Base-by-base conservation (phyloP, 768 basidiomycete genomes). In the Mycena kentingensis region DNA sequence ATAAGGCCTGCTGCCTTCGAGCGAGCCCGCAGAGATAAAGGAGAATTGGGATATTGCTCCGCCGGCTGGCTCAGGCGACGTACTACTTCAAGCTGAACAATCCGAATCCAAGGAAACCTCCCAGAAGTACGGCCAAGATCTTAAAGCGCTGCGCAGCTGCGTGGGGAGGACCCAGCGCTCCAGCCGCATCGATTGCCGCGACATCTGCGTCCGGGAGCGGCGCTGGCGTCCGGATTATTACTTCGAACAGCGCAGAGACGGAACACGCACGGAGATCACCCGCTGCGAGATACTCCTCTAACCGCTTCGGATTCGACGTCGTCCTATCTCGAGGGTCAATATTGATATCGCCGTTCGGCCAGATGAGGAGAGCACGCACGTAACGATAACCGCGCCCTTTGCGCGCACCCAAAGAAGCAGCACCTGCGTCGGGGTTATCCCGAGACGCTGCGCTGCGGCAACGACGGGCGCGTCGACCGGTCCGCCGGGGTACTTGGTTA, bases 331-430 rank as follows among this genome's bases (percentile, higher is more conserved):
- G 4, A 41, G n/a, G 27, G 49, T 63, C 28, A 26, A 50, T 4
- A 11, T 10, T 21, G 19, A 21, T 18, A 15, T 12, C 8, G 16
- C 4, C 38, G 28, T 12, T 15, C 21, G 18, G 27, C 35, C 10
- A n/a, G 37, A 32, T 46, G 19, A 28, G 13, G 11, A 24, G 19
- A 12, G 42, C 12, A 62, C 67, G 19, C 45, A 73, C 73, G 78
- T 80, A 46, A 79, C 75, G 37, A 78, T 70, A n/a, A 75, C 70
- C 10, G 68, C 73, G 35, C 75, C 76, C 60, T 83, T 82, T 46
- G 70, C 64, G 41, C 65, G 69, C 7, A 74, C 73, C 80, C 81
- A 82, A 1, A 71, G 65, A 35, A 81, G 64, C 24, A 81, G 67
- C 22, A 81, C 75, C 49, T 82, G 81, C 11, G 71, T 74, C 0